Base-by-base conservation (phyloP, 2,329 filamentous ascomycete species). In the Xylariaceae sp. region DNA sequence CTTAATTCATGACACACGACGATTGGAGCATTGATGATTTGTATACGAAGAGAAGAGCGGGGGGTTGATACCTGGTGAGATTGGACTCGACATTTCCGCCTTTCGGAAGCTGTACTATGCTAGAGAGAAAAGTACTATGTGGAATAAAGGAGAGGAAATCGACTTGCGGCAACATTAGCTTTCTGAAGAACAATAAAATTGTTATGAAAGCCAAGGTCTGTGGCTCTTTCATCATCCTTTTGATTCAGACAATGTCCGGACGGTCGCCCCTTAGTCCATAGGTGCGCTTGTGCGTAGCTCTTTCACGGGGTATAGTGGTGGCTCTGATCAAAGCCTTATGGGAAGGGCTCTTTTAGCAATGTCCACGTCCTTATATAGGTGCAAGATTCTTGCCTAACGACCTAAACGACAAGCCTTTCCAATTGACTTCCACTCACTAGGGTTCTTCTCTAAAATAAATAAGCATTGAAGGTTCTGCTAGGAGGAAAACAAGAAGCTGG, bases 1-100 rank as follows among this genome's bases (percentile, higher is more conserved):
- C 28, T 16, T 41, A 24, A 48, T 61, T 40, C 36, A 50, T 39
- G 51, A 50, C 17, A 21, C 23, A 49, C 26, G 40, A 55, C 17
- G 53, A 45, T 46, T 39, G 48, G 49, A 46, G 52, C 55, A 50
- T 33, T 9, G n/a, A 41, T 44, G 48, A 46, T 51, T 53, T 56
- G 60, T 45, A 53, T 54, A 61, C 24, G 45, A 47, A 45, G 52
- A 43, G 52, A 56, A 34, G 28, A 46, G 48, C n/a, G 26, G 3
- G 52, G 17, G 23, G 19, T 24, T 47, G 47, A 21, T 46, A 40
- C 33, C 40, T 31, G 29, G 37, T 31, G 31, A 45, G 31, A 43
- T 53, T 40, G 39, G 44, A 47, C 46, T 51, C 43, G 47, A 17
- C 31, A 31, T 45, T 52, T 58, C 41, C 31, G 29, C 54, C 29